Conservation (phyloP, 1,284 basidiomycete genomes). For the Apiotrichum montevideense region DNA sequence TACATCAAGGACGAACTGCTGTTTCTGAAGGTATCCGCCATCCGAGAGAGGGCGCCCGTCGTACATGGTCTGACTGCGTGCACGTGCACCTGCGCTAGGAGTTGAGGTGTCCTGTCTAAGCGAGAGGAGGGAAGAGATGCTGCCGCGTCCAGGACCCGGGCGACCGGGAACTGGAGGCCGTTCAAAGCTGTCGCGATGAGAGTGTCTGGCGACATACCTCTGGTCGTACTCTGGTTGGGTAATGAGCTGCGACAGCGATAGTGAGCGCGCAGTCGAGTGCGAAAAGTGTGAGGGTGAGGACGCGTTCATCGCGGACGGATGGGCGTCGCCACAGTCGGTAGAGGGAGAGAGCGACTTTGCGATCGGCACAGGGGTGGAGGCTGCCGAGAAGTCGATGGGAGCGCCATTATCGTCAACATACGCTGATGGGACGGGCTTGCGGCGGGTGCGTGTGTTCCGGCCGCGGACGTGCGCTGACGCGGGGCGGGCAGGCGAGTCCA, state of each 20-base stretch:
- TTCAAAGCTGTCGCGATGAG: neutral
- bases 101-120: neutral
- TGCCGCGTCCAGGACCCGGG: neutral
- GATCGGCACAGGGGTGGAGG: too few species aligned
- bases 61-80: too few species aligned
- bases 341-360: neutral
- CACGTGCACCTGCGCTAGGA: too few species aligned
- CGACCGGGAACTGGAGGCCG: neutral
- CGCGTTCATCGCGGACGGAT: too few species aligned
- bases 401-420: neutral
- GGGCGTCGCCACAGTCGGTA: too few species aligned
- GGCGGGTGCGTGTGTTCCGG: neutral
- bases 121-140: neutral
- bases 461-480: neutral
- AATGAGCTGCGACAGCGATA: neutral
- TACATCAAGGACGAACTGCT: conserved; percentile 22
- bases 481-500: neutral
- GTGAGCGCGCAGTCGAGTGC: too few species aligned
- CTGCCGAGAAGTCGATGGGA: neutral
- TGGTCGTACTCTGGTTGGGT: neutral
- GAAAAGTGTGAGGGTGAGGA: too few species aligned
- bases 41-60: neutral
- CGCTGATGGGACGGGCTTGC: conserved; percentile 11
- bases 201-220: neutral
- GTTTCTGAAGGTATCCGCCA: neutral